Evolutionary conservation across 805 yeast genomes (phyloP), one percentile per base, ranked within the genome.

Genomic region (Teunomyces barrocoloradensis): DNA sequence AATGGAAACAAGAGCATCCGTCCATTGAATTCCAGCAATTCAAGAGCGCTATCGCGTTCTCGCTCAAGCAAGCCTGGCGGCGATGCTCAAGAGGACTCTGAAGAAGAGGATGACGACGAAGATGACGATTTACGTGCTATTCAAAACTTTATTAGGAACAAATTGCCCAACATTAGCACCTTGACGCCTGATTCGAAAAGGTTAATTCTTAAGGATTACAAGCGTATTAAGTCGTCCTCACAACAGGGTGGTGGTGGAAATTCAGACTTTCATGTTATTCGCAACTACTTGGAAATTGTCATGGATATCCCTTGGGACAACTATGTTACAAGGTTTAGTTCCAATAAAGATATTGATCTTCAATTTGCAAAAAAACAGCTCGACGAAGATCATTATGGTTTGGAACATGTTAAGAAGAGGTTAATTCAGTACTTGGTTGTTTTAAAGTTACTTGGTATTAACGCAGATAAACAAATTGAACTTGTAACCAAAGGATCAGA

Each of bases 361-460:
- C 61, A 58, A 0, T 63, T 60, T 11, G 78, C 78, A 5, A 67
- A 61, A 43, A 49, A 53, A 10, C 73, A 69, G 48, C 59, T 73
- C 36, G 77, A 73, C 47, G 61, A 58, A 11, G 78, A 73, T 53
- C 78, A 73, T 53, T 65, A 69, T 49, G 78, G 77, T 1, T 61
- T 73, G 46, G 73, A 73, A 42, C 64, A 65, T 46, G 92, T 86
- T 40, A 89, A 89, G 63, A 82, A 78, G 53, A 73, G 96, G 42
- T 74, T 89, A 33, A 61, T 89, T 18, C 95, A 89, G 62, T 88
- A 89, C 61, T 69, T 89, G 27, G 89, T 94, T 4, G 90, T 89
- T 5, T 66, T 88, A 52, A 85, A 86, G 51, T 73, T 90, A 36
- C 59, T 73, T 51, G 76, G 74, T 2, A 58, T 65, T 13, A 69